Evolutionary conservation across 2,329 filamentous ascomycete genomes (phyloP).

Genomic region (Pestalotiopsis sp.): DNA sequence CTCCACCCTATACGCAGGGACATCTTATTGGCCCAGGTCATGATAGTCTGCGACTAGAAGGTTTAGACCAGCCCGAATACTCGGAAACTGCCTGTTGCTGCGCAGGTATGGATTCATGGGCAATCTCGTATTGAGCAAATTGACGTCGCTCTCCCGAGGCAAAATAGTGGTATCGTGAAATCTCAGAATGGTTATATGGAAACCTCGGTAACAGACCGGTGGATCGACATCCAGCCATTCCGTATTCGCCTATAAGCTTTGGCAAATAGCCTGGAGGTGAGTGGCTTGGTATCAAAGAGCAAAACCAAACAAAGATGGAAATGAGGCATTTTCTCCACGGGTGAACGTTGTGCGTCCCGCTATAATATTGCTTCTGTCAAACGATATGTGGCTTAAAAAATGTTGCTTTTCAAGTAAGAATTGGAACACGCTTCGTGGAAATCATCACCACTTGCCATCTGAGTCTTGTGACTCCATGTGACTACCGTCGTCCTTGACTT

Average conservation of each 20-base stretch:
- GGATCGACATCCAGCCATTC: background rate
- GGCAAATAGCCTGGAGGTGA: too few relatives aligned
- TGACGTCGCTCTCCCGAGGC: background rate
- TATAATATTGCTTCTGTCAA: too few relatives aligned
- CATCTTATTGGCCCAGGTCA: background rate
- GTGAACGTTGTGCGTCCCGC: too few relatives aligned
- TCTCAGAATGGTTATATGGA: background rate
- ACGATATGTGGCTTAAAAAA: background rate
- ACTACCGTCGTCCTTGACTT: conserved; percentile 9
- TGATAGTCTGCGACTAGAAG: background rate
- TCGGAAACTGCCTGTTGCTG: background rate
- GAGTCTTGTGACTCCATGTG: background rate
- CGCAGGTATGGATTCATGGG: background rate
- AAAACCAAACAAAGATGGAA: too few relatives aligned
- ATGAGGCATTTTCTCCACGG: too few relatives aligned
- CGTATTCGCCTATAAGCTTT: too few relatives aligned
- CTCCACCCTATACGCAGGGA: too few relatives aligned
- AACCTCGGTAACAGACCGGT: background rate
- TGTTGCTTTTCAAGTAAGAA: background rate
- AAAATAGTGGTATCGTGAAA: background rate
- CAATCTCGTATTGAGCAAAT: background rate
- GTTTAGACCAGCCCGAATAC: background rate
- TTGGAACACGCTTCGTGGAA: background rate
- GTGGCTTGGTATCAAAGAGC: too few relatives aligned
- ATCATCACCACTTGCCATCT: background rate